A percentile compares a stretch with the other conserved stretches of the same genome.
Conservation (phyloP, 2,329 filamentous ascomycete genomes). For the Diaporthe citriasiana region DNA sequence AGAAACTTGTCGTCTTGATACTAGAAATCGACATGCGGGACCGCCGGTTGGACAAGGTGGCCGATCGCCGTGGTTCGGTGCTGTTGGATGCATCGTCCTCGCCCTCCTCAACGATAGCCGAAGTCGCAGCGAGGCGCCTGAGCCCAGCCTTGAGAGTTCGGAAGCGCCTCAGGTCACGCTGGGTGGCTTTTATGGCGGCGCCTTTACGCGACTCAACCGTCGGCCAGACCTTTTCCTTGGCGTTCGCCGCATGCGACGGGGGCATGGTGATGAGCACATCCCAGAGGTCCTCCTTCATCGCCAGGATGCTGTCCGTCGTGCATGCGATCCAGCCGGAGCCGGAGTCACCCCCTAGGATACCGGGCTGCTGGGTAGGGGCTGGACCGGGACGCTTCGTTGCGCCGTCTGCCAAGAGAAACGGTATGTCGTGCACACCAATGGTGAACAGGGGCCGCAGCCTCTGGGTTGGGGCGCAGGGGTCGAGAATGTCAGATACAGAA, state of each 20-base stretch:
- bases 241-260: slow-evolving; percentile 69
- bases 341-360: slow-evolving; percentile 58
- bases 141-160: slow-evolving; percentile 76
- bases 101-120: slow-evolving; percentile 42
- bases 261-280: slow-evolving; percentile 91
- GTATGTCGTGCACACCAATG: slow-evolving; percentile 93
- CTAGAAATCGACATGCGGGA: slow-evolving; percentile 40
- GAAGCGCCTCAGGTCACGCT: slow-evolving; percentile 89
- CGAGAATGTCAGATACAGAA: slow-evolving; percentile 78
- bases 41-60: slow-evolving; percentile 30
- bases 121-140: slow-evolving; percentile 55
- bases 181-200: slow-evolving; percentile 82
- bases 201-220: slow-evolving; percentile 77
- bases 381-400: slow-evolving; percentile 55
- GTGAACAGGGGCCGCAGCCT: slow-evolving; percentile 89
- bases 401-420: slow-evolving; percentile 76
- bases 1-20: slow-evolving; percentile 31
- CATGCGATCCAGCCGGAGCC: slow-evolving; percentile 89
- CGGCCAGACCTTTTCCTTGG: slow-evolving; percentile 78
- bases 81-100: slow-evolving; percentile 16
- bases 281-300: slow-evolving; percentile 87
- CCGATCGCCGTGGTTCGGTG: slow-evolving; percentile 37
- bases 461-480: slow-evolving; percentile 71
- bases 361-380: slow-evolving; percentile 36
- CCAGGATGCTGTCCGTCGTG: slow-evolving; percentile 93